Percentiles rank a stretch among this genome's conserved stretches.
Conservation (phyloP, 1,139 yeast genomes). For the Hemisphaericaspora xylofermentans region DNA sequence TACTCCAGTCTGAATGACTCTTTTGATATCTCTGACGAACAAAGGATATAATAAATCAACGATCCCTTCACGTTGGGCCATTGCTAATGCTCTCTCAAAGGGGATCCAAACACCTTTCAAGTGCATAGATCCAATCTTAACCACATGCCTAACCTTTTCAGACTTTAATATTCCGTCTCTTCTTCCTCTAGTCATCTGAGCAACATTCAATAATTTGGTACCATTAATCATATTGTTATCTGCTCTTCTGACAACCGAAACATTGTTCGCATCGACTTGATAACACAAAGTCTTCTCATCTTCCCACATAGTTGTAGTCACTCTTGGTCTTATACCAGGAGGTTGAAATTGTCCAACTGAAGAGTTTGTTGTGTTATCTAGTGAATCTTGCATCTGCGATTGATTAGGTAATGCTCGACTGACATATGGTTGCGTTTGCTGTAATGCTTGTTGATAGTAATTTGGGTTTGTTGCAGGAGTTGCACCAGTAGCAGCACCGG, state of each 20-base stretch:
- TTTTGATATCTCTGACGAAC: constrained; percentile 82
- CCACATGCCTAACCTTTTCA: constrained; percentile 87
- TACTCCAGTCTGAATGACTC: constrained; percentile 58
- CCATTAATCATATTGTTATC: constrained; percentile 95
- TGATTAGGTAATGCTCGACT: constrained; percentile 5
- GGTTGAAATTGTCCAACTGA: constrained; percentile 51
- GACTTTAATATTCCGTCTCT: constrained; percentile 68
- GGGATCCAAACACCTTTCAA: constrained; percentile 98
- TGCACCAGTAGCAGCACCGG: constrained; percentile 2
- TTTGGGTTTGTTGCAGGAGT: constrained; percentile 6
- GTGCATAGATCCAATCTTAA: constrained; percentile 96
- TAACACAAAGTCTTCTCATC: constrained; percentile 93
- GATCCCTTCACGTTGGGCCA: constrained; percentile 89
- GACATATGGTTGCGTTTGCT: constrained; percentile 2
- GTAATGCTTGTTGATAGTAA: constrained; percentile 6
- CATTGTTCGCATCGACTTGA: constrained; percentile 92
- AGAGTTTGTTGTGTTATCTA: constrained; percentile 27
- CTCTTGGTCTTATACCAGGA: constrained; percentile 70
- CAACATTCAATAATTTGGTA: constrained; percentile 66
- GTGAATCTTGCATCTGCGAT: constrained; percentile 24
- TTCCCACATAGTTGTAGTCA: constrained; percentile 96
- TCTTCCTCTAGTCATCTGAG: constrained; percentile 58
- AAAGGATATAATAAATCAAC: constrained; percentile 84
- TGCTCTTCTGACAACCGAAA: constrained; percentile 88
- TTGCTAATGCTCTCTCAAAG: constrained; percentile 85